phyloP scores from a whole-genome alignment of 2,329 filamentous ascomycete genomes.

The Phialophora tarda region DNA sequence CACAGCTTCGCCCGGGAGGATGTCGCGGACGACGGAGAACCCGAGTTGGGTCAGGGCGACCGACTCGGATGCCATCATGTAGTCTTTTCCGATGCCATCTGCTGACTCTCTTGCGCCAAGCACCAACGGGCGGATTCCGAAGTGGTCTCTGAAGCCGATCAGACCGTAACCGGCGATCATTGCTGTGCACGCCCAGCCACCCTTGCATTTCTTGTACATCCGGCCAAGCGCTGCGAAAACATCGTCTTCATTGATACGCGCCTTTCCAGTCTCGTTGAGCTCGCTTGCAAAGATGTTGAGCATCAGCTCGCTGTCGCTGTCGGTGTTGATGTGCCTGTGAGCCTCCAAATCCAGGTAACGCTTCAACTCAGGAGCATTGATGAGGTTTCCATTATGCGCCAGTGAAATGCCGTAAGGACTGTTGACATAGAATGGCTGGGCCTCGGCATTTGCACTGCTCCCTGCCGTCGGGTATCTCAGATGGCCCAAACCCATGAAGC shows the following conservation, averaged over 20 bases:
- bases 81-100: slow-evolving; percentile 72
- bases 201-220: slow-evolving; percentile 75
- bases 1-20: slow-evolving; percentile 82
- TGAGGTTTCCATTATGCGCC: slow-evolving; percentile 86
- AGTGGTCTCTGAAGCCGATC: slow-evolving; percentile 77
- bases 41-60: slow-evolving; percentile 82
- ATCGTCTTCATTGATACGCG: slow-evolving; percentile 77
- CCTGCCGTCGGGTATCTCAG: slow-evolving; percentile 89
- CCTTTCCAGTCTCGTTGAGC: slow-evolving; percentile 79
- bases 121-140: slow-evolving; percentile 82
- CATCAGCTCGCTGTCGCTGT: slow-evolving; percentile 85
- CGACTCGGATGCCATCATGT: slow-evolving; percentile 90
- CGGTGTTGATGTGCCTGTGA: slow-evolving; percentile 86
- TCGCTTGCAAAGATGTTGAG: slow-evolving; percentile 87
- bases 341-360: slow-evolving; percentile 76
- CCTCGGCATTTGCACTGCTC: slow-evolving; percentile 80
- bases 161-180: slow-evolving; percentile 84
- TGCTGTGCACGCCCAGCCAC: slow-evolving; percentile 78
- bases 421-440: slow-evolving; percentile 93
- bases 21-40: slow-evolving; percentile 76
- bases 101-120: slow-evolving; percentile 74
- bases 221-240: slow-evolving; percentile 73
- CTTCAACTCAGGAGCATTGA: slow-evolving; percentile 75
- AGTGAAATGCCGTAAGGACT: slow-evolving; percentile 81
- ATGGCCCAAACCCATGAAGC: slow-evolving; percentile 86